Conservation (phyloP, 2,329 filamentous ascomycete species). For the Fusarium napiforme region DNA sequence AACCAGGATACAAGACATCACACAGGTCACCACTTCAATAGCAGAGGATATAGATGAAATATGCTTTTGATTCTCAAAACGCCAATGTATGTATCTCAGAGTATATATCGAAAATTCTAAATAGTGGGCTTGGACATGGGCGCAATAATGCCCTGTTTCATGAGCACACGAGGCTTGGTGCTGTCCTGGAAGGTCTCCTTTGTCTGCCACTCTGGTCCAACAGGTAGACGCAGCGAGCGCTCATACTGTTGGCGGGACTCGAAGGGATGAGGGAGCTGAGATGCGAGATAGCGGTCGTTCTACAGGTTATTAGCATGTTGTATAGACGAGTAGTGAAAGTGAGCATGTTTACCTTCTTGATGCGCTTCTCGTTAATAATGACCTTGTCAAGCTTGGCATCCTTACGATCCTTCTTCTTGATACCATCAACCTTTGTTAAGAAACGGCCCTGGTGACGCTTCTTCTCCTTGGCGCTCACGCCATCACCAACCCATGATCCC, state of each 20-base stretch:
- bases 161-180: conserved; percentile 87
- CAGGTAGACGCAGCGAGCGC: conserved; percentile 82
- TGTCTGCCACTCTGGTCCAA: conserved; percentile 96
- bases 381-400: conserved; percentile 86
- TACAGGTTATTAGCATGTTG: conserved; percentile 47
- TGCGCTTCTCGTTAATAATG: conserved; percentile 90
- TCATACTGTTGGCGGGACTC: conserved; percentile 92
- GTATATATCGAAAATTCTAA: conserved; percentile 35
- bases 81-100: conserved; percentile 17
- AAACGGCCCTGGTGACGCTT: conserved; percentile 71
- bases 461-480: conserved; percentile 76
- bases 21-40: background rate
- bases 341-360: conserved; percentile 76
- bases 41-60: background rate
- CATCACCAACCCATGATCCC: conserved; percentile 91
- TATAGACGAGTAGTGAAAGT: background rate
- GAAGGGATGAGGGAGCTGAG: conserved; percentile 86
- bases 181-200: conserved; percentile 92
- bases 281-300: conserved; percentile 89
- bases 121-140: conserved; percentile 82
- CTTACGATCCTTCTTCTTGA: conserved; percentile 80
- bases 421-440: conserved; percentile 74
- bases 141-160: conserved; percentile 90
- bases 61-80: conserved; percentile 29
- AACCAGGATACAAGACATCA: background rate